phyloP scores from a whole-genome alignment of 2,329 filamentous ascomycete species.

The Colletotrichum noveboracense region DNA sequence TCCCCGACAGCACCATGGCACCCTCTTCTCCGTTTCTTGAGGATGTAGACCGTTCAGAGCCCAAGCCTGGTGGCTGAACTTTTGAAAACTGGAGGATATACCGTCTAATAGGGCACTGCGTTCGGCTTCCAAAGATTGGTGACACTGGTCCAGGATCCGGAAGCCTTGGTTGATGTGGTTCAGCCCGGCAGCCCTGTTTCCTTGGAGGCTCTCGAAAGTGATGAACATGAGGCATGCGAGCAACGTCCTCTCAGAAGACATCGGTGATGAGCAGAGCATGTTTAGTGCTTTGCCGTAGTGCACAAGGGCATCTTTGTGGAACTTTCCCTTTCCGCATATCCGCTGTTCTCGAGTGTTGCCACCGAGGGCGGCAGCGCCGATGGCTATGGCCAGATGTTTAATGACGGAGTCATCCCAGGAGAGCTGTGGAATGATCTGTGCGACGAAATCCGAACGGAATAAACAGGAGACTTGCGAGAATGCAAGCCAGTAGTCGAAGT shows the following conservation, averaged over 20 bases:
- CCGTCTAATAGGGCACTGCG: neutral
- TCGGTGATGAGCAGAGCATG: slow-evolving; percentile 34
- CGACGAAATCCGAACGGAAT: neutral
- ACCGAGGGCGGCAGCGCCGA: slow-evolving; percentile 32
- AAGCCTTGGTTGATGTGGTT: slow-evolving; percentile 43
- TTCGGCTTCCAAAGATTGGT: neutral
- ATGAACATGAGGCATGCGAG: slow-evolving; percentile 44
- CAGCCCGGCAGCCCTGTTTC: slow-evolving; percentile 41
- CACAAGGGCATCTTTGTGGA: slow-evolving; percentile 40
- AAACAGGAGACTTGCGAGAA: neutral
- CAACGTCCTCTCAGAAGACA: slow-evolving; percentile 33
- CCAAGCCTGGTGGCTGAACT: neutral
- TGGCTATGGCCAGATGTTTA: slow-evolving; percentile 42
- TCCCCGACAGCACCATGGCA: slow-evolving; percentile 13
- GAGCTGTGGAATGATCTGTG: slow-evolving; percentile 19
- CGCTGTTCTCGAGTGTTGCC: neutral
- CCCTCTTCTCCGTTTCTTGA: neutral
- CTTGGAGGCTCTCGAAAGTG: slow-evolving; percentile 43
- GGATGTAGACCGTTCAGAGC: neutral
- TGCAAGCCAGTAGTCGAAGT: slow-evolving; percentile 1
- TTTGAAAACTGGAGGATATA: neutral
- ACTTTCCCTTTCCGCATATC: neutral
- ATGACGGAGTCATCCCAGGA: slow-evolving; percentile 26
- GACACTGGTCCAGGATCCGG: neutral
- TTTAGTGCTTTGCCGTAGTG: slow-evolving; percentile 45